These are phyloP conservation scores for Kodamaea nitidulidarum DNA, from an alignment of 805 yeast species.

Conservation along the genomic window DNA sequence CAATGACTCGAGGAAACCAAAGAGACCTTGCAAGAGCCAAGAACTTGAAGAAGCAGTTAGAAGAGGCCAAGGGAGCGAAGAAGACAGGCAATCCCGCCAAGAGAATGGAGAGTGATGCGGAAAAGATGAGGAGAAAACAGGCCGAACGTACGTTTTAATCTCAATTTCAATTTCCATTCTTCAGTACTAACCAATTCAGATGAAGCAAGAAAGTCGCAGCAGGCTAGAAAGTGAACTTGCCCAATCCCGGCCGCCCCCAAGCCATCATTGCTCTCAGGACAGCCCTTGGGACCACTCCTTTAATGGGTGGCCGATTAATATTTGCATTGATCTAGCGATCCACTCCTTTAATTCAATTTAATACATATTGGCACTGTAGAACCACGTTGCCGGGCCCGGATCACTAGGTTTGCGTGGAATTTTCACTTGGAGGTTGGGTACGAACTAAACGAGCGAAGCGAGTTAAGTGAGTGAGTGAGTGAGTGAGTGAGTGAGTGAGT, in stretches of 20 bases:
- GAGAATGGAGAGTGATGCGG: conserved; percentile 87
- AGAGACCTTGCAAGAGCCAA: conserved; percentile 91
- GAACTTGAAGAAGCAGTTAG: conserved; percentile 75
- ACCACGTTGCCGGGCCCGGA: no score
- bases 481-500: no score
- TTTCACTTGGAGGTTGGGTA: no score
- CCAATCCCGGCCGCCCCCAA: not conserved
- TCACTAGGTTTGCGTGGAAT: no score
- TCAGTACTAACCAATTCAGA: conserved; percentile 28
- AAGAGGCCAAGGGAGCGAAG: conserved; percentile 52
- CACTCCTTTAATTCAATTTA: conserved; percentile 1
- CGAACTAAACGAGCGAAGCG: no score
- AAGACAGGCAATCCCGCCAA: conserved; percentile 80
- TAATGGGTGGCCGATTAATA: not conserved
- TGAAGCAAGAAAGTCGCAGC: conserved; percentile 45
- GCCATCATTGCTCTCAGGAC: not conserved
- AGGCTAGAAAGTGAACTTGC: not conserved
- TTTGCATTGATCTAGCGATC: conserved; percentile 1
- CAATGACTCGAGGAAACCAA: conserved; percentile 95
- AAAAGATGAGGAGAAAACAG: conserved; percentile 84
- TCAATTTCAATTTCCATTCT: not conserved
- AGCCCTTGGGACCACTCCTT: not conserved
- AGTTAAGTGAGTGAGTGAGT: no score
- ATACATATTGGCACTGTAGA: no score
- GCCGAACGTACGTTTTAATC: conserved; percentile 57